phyloP scores from a whole-genome alignment of 495 filamentous ascomycete genomes.

The Aspergillus olivimuriae region DNA sequence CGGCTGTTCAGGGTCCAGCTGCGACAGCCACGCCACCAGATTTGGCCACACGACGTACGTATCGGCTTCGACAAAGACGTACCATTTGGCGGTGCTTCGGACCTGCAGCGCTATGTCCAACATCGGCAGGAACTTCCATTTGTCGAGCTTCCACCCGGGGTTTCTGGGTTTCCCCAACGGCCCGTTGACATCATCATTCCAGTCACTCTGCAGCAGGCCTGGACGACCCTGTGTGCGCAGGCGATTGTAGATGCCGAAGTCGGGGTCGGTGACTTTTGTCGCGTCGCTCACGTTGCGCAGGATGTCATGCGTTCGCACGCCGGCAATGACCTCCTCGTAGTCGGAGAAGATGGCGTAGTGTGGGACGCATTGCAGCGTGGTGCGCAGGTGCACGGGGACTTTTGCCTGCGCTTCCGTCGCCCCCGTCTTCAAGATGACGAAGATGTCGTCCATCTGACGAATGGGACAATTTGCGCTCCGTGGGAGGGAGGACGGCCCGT shows the following conservation, averaged over 20 bases:
- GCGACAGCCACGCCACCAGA: conserved; percentile 48
- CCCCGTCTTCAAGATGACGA: conserved; percentile 40
- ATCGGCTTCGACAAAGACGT: conserved; percentile 59
- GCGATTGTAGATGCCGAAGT: conserved; percentile 36
- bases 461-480: no score
- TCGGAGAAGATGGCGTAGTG: conserved; percentile 44
- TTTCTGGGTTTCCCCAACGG: conserved; percentile 31
- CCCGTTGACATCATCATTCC: conserved; percentile 27
- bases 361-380: conserved; percentile 33
- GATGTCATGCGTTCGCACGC: conserved; percentile 35
- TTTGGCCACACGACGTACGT: conserved; percentile 60
- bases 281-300: conserved; percentile 29
- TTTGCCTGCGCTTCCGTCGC: conserved; percentile 34
- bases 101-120: conserved; percentile 47
- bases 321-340: conserved; percentile 35
- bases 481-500: no score
- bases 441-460: conserved; percentile 32
- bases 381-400: conserved; percentile 34
- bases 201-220: conserved; percentile 24
- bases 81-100: conserved; percentile 52
- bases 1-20: conserved; percentile 41
- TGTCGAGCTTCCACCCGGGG: conserved; percentile 56
- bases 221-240: conserved; percentile 32
- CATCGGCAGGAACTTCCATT: conserved; percentile 63
- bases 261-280: conserved; percentile 29